Evolutionary conservation across 805 yeast species (phyloP), one percentile per base, ranked within the genome.

Genomic region (Sporopachydermia lactativora): DNA sequence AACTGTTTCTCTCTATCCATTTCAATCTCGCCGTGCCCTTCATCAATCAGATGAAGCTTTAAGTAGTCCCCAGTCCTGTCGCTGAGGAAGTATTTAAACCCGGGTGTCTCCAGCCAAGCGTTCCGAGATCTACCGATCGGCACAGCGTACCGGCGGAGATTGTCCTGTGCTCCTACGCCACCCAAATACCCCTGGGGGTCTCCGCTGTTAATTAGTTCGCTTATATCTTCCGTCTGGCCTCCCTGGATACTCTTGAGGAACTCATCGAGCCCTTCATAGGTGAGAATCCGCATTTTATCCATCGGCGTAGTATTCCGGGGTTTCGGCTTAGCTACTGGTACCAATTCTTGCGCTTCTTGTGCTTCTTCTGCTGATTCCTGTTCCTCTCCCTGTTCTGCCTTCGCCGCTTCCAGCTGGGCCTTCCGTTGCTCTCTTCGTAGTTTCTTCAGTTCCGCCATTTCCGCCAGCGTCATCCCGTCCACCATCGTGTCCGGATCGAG

Each of bases 401-500:
- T n/a, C n/a, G n/a, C n/a, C n/a, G n/a, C n/a, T n/a, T n/a, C n/a
- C n/a, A n/a, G n/a, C n/a, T n/a, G n/a, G n/a, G n/a, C n/a, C n/a
- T 24, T 24, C 31, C 31, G 31, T 24, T 8, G 13, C n/a, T 8
- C 13, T 24, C 31, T 24, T n/a, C 31, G 16, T 35, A 11, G 18
- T 35, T 38, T 16, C 36, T 34, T 16, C 28, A 28, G 18, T 28
- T 31, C 34, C 15, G 6, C 43, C 18, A n/a, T 11, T 17, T 14
- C 38, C 14, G 17, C 14, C 17, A 18, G 31, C 4, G 43, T 19
- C 17, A 37, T 19, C 4, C 35, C 40, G 13, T 41, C 39, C 6
- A 17, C 18, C 5, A 37, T 4, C 31, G 31, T 24, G 15, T 43
- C 43, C 17, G 49, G 48, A 19, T 53, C 46, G 2, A 50, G 40